These are phyloP conservation scores for Cenococcum geophilum DNA, from an alignment of 495 filamentous ascomycete genomes.

Conservation along the genomic window DNA sequence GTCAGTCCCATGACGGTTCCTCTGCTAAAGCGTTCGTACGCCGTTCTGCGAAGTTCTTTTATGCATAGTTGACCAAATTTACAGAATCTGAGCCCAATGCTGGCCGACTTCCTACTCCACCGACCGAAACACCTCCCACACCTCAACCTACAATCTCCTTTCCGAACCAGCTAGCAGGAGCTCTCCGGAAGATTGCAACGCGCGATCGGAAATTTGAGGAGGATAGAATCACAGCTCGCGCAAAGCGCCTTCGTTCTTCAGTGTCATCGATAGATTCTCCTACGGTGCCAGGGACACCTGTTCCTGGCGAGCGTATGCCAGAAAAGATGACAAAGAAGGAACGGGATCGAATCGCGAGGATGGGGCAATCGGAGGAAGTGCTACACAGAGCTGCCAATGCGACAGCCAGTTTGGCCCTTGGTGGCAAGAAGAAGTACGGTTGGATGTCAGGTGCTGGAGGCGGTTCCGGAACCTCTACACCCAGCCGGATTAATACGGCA, in stretches of 20 bases:
- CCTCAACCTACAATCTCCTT: constrained; percentile 31
- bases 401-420: constrained; percentile 37
- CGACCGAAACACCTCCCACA: constrained; percentile 28
- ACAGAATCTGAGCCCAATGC: constrained; percentile 11
- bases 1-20: constrained; percentile 31
- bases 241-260: constrained; percentile 40
- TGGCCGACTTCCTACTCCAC: constrained; percentile 23
- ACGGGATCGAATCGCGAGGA: constrained; percentile 49
- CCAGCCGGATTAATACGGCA: constrained; percentile 24
- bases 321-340: constrained; percentile 50
- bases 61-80: background rate
- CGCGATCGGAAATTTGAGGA: constrained; percentile 45
- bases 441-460: constrained; percentile 36
- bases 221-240: constrained; percentile 40
- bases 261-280: constrained; percentile 37
- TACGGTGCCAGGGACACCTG: constrained; percentile 42
- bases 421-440: constrained; percentile 32
- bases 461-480: constrained; percentile 30
- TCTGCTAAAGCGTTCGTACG: constrained; percentile 13
- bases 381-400: constrained; percentile 34
- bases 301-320: constrained; percentile 17
- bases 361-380: constrained; percentile 39
- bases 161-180: constrained; percentile 22
- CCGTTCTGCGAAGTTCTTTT: background rate
- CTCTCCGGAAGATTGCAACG: constrained; percentile 27